Base-by-base conservation (phyloP, 306 rosid genomes). In the Castanopsis chinensis region DNA sequence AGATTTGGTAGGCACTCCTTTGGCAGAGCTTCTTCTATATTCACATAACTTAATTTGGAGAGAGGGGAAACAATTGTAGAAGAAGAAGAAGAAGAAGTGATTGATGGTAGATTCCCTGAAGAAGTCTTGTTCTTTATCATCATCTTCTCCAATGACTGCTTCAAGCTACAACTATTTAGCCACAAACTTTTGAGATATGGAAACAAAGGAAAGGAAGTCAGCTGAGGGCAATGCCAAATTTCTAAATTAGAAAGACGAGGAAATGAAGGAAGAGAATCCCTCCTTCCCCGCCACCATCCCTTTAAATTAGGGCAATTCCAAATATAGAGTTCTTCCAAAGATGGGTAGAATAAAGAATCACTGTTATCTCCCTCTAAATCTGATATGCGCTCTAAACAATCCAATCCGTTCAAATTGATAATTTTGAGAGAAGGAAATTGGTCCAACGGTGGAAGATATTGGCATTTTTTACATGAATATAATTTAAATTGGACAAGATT, bases 281-380 rank as follows among this genome's bases (percentile, higher is more conserved):
- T 23, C 63, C 10, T 54, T 37, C 78, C 35, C 41, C 41, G 41
- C 73, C 73, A 3, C 87, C 87, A 84, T 18, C 87, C 85, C 54
- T 45, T 77, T 1, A 84, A 73, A 28, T 28, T 53, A 2, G n/a
- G 18, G 61, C 84, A 84, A 1, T 0, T 0, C 0, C 0, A 0
- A 1, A 74, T 73, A 32, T 3, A 0, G 7, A 35, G 41, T 5
- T 0, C 1, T 7, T 35, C 41, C 27, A 77, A 17, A 54, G 85
- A 80, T 18, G 82, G 85, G 55, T 77, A 79, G 75, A 79, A 75
- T 25, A 3, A 21, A 58, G 3, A 58, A 61, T 33, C 14, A 27
- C 30, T 2, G 30, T 2, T 28, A 28, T 28, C 30, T 28, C 30
- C 0, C 30, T 28, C 30, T 28, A 3, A 28, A 28, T 28, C 30